Percentiles rank a stretch among this genome's conserved stretches.
Evolutionary conservation across 352 stramenopile species (phyloP).

Genomic region (Phytophthora fragariaefolia): DNA sequence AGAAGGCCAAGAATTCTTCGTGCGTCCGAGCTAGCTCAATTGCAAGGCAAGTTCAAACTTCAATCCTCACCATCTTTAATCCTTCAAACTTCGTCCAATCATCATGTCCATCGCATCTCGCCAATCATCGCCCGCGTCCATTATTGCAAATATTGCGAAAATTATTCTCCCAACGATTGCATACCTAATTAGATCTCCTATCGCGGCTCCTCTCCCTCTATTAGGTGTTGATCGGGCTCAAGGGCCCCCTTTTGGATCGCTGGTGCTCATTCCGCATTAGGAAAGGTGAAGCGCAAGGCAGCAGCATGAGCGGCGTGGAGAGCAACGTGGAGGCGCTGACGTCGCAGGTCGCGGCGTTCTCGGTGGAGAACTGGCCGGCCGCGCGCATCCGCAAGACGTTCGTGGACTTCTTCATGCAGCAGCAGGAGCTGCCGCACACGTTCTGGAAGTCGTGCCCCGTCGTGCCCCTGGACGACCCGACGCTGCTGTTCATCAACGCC

Average conservation of each 20-base stretch:
- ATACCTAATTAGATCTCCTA: too few relatives aligned
- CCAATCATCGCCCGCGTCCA: too few relatives aligned
- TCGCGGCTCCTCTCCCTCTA: not conserved
- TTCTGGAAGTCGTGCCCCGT: slow-evolving; percentile 97
- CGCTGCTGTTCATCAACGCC: slow-evolving; percentile 99
- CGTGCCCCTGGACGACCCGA: slow-evolving; percentile 98
- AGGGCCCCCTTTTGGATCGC: not conserved
- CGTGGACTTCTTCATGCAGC: slow-evolving; percentile 96
- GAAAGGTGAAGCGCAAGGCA: not conserved
- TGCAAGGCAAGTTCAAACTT: too few relatives aligned
- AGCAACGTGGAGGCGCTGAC: slow-evolving; percentile 36
- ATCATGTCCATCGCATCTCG: too few relatives aligned
- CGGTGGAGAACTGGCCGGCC: slow-evolving; percentile 89
- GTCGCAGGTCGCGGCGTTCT: too few relatives aligned
- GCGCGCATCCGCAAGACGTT: slow-evolving; percentile 97
- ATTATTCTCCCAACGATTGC: too few relatives aligned
- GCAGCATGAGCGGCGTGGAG: not conserved
- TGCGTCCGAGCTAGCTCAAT: too few relatives aligned
- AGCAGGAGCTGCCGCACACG: slow-evolving; percentile 86
- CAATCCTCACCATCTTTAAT: too few relatives aligned
- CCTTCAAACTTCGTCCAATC: too few relatives aligned
- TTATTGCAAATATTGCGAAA: too few relatives aligned
- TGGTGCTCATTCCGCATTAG: not conserved
- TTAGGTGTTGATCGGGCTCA: not conserved
- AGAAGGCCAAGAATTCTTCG: too few relatives aligned